Evolutionary conservation across 2,329 filamentous ascomycete genomes (phyloP).

Genomic region (Ophiognomonia clavigignenti-juglandacearum): DNA sequence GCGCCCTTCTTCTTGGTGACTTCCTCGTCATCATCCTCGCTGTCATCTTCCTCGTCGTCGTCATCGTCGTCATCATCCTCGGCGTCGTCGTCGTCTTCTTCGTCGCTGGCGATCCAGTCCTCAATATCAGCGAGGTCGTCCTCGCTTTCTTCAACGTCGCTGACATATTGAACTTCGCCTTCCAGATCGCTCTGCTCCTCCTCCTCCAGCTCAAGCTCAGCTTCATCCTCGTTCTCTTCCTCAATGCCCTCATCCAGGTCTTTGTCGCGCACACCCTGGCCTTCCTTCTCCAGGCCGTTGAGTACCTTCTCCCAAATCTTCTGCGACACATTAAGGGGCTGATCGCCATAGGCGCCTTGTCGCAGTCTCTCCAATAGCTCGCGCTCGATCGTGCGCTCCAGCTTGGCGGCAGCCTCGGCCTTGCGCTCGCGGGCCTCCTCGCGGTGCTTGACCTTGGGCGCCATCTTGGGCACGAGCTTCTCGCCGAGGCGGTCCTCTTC

Average conservation of each 20-base stretch:
- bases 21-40: constrained; percentile 30
- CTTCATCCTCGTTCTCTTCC: constrained; percentile 64
- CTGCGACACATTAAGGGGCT: constrained; percentile 92
- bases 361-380: constrained; percentile 88
- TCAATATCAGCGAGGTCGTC: constrained; percentile 77
- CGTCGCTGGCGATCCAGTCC: constrained; percentile 85
- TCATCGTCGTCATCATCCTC: constrained; percentile 56
- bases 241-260: constrained; percentile 85
- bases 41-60: constrained; percentile 44
- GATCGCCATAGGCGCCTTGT: constrained; percentile 90
- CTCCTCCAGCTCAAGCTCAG: constrained; percentile 60
- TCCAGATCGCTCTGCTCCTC: constrained; percentile 68
- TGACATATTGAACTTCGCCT: constrained; percentile 85
- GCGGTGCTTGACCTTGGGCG: constrained; percentile 78
- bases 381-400: constrained; percentile 92
- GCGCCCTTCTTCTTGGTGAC: constrained; percentile 37
- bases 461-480: constrained; percentile 79
- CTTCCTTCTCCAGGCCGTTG: constrained; percentile 79
- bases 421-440: constrained; percentile 67
- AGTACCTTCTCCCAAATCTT: constrained; percentile 97
- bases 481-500: constrained; percentile 90
- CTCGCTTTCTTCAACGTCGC: constrained; percentile 80
- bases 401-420: constrained; percentile 79
- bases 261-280: constrained; percentile 76
- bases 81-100: constrained; percentile 54